Percentiles rank a stretch among this genome's conserved stretches.
Evolutionary conservation across 495 filamentous ascomycete genomes (phyloP).

Genomic region (Aspergillus ostianus): DNA sequence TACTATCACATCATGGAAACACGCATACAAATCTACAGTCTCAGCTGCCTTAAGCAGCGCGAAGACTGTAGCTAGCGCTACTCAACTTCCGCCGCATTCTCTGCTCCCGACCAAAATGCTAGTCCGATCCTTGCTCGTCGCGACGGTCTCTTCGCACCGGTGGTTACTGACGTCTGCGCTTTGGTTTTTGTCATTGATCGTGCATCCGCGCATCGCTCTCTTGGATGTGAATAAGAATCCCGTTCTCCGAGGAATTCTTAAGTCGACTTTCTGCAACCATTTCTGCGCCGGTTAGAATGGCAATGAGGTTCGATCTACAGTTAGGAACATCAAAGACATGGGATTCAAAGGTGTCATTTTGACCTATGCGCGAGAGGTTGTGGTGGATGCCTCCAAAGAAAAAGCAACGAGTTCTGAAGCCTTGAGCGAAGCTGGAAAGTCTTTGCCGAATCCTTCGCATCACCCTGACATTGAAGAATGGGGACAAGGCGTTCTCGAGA

Average conservation of each 20-base stretch:
- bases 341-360: slow-evolving; percentile 45
- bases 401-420: slow-evolving; percentile 12
- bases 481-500: slow-evolving; percentile 67
- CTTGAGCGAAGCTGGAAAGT: no score
- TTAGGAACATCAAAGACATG: slow-evolving; percentile 36
- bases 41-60: no score
- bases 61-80: no score
- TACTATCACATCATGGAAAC: no score
- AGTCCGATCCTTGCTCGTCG: slow-evolving; percentile 72
- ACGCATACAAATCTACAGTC: no score
- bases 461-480: slow-evolving; percentile 63
- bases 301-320: slow-evolving; percentile 31
- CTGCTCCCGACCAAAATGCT: slow-evolving; percentile 44
- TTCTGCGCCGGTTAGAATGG: slow-evolving; percentile 47
- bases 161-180: slow-evolving; percentile 65
- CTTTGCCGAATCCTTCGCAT: background rate
- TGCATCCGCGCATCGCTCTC: slow-evolving; percentile 23
- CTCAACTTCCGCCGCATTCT: background rate
- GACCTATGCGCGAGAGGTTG: slow-evolving; percentile 45
- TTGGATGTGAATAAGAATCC: slow-evolving; percentile 43
- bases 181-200: slow-evolving; percentile 58
- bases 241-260: slow-evolving; percentile 38
- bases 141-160: slow-evolving; percentile 71
- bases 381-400: slow-evolving; percentile 25
- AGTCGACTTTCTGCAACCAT: slow-evolving; percentile 48